Evolutionary conservation across 169 alveolate genomes (phyloP).

Genomic region (Cryptosporidium felis): DNA sequence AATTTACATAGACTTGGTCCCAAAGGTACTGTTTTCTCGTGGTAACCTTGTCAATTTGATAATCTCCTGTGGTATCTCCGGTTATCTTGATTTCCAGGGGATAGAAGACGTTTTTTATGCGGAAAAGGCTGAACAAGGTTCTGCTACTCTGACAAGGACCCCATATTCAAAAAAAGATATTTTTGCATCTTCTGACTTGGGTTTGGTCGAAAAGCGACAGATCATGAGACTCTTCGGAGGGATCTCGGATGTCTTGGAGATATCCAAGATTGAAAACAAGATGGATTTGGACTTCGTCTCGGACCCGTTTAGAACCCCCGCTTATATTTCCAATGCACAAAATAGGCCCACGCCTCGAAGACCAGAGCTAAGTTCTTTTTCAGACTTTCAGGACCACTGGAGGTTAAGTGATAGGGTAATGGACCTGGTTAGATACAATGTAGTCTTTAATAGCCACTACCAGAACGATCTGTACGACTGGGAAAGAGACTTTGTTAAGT

Average conservation of each 20-base stretch:
- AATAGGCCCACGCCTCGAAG: neutral
- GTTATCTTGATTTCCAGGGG: constrained; percentile 58
- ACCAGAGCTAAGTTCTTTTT: neutral
- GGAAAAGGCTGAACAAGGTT: too few species aligned
- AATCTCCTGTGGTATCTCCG: constrained; percentile 27
- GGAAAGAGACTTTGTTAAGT: constrained; percentile 19
- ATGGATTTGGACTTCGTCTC: constrained; percentile 25
- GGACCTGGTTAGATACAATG: neutral
- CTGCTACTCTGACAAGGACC: neutral
- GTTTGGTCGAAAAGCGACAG: constrained; percentile 30
- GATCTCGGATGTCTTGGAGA: constrained; percentile 16
- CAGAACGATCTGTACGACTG: neutral
- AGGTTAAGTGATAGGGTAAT: constrained; percentile 6
- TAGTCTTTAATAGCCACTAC: neutral
- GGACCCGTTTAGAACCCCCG: constrained; percentile 69
- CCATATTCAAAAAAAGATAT: constrained; percentile 53
- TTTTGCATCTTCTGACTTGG: constrained; percentile 27
- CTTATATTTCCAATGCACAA: neutral
- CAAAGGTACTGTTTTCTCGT: constrained; percentile 29
- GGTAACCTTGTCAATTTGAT: constrained; percentile 30
- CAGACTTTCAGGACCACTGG: constrained; percentile 51
- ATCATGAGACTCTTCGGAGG: constrained; percentile 42
- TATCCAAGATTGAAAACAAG: constrained; percentile 3
- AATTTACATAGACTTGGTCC: constrained; percentile 29
- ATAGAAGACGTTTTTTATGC: constrained; percentile 12